Percentiles rank a stretch among this genome's conserved stretches.
Conservation (phyloP, 1,284 basidiomycete species). For the Inonotus obliquus region DNA sequence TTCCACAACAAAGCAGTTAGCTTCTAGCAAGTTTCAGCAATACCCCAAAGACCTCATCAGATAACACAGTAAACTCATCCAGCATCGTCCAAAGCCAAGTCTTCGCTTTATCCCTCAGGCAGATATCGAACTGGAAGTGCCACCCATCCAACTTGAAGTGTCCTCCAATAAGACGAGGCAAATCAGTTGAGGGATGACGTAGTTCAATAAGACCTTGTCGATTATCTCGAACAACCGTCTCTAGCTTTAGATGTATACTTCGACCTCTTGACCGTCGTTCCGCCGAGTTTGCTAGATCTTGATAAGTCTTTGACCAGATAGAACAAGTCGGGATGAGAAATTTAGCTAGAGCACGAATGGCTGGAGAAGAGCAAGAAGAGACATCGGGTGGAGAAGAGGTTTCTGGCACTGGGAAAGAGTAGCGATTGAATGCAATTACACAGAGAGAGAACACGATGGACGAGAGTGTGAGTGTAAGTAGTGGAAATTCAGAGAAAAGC, state of each 20-base stretch:
- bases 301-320: slow-evolving; percentile 11
- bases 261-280: neutral
- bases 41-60: slow-evolving; percentile 1
- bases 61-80: slow-evolving; percentile 2
- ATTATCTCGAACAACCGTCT: slow-evolving; percentile 4
- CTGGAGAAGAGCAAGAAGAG: neutral
- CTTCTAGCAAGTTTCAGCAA: neutral
- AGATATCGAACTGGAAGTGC: slow-evolving; percentile 3
- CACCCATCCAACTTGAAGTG: slow-evolving; percentile 6
- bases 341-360: slow-evolving; percentile 11
- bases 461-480: neutral
- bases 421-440: neutral
- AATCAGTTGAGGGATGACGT: slow-evolving; percentile 4
- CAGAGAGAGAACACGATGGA: neutral
- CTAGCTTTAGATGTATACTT: neutral
- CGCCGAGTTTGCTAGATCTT: neutral
- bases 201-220: slow-evolving; percentile 11
- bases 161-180: slow-evolving; percentile 9
- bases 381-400: neutral
- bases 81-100: neutral
- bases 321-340: slow-evolving; percentile 14
- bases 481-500: neutral
- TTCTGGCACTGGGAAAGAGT: neutral
- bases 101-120: neutral
- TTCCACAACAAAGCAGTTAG: neutral